Evolutionary conservation across 2,329 filamentous ascomycete genomes (phyloP).

Genomic region (Zymoseptoria crescenta): DNA sequence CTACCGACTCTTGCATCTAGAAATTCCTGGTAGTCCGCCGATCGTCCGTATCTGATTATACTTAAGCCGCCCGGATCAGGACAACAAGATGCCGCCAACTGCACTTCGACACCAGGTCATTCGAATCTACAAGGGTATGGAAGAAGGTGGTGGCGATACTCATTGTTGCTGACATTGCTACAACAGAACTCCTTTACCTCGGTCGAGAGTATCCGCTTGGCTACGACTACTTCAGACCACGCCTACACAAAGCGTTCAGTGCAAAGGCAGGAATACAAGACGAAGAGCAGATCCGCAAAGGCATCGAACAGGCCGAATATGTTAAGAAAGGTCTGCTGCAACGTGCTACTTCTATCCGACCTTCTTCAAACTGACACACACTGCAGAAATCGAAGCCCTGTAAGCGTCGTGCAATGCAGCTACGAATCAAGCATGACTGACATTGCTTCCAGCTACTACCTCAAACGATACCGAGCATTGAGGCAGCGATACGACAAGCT

Average conservation of each 20-base stretch:
- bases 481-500: slow-evolving; percentile 60
- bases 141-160: background rate
- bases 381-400: slow-evolving; percentile 79
- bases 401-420: slow-evolving; percentile 44
- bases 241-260: slow-evolving; percentile 78
- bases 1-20: background rate
- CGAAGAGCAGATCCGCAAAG: slow-evolving; percentile 65
- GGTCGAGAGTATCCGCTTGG: slow-evolving; percentile 83
- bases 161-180: background rate
- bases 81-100: slow-evolving; percentile 8
- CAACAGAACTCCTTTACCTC: slow-evolving; percentile 69
- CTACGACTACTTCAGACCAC: slow-evolving; percentile 70
- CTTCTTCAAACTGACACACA: background rate
- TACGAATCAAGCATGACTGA: slow-evolving; percentile 1
- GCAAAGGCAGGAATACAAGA: slow-evolving; percentile 63
- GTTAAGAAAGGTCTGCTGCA: slow-evolving; percentile 72
- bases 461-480: slow-evolving; percentile 82
- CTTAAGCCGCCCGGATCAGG: background rate
- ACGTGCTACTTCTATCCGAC: background rate
- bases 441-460: slow-evolving; percentile 61
- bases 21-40: background rate
- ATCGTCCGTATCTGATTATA: background rate
- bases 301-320: slow-evolving; percentile 71
- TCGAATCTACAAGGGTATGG: slow-evolving; percentile 76
- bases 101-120: slow-evolving; percentile 70